Evolutionary conservation across 2,329 filamentous ascomycete species (phyloP).

Genomic region (Penicillium freii): DNA sequence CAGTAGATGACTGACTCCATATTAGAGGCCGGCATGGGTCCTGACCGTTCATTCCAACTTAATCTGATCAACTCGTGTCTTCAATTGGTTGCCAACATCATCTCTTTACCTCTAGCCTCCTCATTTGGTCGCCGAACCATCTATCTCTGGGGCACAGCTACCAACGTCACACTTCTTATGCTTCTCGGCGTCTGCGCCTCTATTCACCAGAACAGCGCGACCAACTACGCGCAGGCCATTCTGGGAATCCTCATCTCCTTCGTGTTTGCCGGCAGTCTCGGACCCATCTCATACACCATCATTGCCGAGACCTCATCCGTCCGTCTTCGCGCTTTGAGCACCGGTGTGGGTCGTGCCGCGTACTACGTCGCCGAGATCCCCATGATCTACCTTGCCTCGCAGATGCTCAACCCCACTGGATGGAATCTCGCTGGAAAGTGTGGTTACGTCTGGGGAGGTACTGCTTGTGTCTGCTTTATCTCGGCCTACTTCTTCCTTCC

Average conservation of each 20-base stretch:
- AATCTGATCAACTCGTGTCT: slow-evolving; percentile 32
- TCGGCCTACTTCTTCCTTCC: slow-evolving; percentile 47
- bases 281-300: slow-evolving; percentile 41
- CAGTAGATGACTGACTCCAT: slow-evolving; percentile 9
- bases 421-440: slow-evolving; percentile 48
- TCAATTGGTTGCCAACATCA: slow-evolving; percentile 37
- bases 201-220: slow-evolving; percentile 30
- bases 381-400: slow-evolving; percentile 43
- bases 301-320: slow-evolving; percentile 42
- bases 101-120: slow-evolving; percentile 37
- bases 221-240: slow-evolving; percentile 41
- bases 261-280: slow-evolving; percentile 37
- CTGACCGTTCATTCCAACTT: slow-evolving; percentile 28
- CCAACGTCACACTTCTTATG: slow-evolving; percentile 39
- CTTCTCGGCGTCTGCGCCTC: slow-evolving; percentile 40
- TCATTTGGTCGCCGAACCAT: slow-evolving; percentile 45
- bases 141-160: slow-evolving; percentile 39
- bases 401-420: slow-evolving; percentile 42
- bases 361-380: slow-evolving; percentile 47
- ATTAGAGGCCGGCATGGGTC: slow-evolving; percentile 31
- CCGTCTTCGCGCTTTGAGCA: slow-evolving; percentile 40
- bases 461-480: slow-evolving; percentile 43
- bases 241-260: slow-evolving; percentile 44
- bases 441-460: slow-evolving; percentile 50
- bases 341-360: slow-evolving; percentile 40